These are phyloP conservation scores for Nelumbo lutea DNA, from an alignment of 164 flowering plant species.

Conservation along the genomic window DNA sequence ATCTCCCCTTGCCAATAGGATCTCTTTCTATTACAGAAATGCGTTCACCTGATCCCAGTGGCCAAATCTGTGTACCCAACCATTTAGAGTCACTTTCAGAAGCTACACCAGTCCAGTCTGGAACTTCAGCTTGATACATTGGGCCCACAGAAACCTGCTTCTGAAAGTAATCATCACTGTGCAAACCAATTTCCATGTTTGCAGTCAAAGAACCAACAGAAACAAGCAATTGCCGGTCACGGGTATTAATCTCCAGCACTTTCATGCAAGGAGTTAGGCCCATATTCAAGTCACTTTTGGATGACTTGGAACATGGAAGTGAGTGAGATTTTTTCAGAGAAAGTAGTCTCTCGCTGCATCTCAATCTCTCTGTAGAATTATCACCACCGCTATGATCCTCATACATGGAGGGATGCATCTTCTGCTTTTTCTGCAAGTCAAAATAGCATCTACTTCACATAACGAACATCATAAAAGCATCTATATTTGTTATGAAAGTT, in stretches of 20 bases:
- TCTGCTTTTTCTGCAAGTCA: constrained; percentile 54
- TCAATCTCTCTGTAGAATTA: constrained; percentile 33
- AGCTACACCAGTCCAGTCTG: constrained; percentile 52
- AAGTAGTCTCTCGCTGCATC: constrained; percentile 37
- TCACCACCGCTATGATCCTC: constrained; percentile 38
- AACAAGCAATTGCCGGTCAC: constrained; percentile 9
- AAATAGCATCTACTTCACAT: neutral
- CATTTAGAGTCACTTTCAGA: constrained; percentile 62
- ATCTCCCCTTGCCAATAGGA: constrained; percentile 73
- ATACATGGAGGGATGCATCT: constrained; percentile 74
- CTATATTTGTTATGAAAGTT: neutral
- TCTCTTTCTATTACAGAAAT: constrained; percentile 36
- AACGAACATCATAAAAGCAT: neutral
- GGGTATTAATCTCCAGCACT: constrained; percentile 4
- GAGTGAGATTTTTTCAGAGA: constrained; percentile 23
- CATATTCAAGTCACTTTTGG: constrained; percentile 19
- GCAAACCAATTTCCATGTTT: constrained; percentile 19
- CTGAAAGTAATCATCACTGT: constrained; percentile 14
- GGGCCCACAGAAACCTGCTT: constrained; percentile 48
- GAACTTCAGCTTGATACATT: constrained; percentile 58
- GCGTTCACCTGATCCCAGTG: constrained; percentile 24
- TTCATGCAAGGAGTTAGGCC: constrained; percentile 5
- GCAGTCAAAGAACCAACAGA: constrained; percentile 16
- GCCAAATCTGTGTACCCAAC: constrained; percentile 75
- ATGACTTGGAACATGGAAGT: constrained; percentile 21